These are phyloP conservation scores for Aspergillus sparsus DNA, from an alignment of 495 filamentous ascomycete species.

Conservation along the genomic window DNA sequence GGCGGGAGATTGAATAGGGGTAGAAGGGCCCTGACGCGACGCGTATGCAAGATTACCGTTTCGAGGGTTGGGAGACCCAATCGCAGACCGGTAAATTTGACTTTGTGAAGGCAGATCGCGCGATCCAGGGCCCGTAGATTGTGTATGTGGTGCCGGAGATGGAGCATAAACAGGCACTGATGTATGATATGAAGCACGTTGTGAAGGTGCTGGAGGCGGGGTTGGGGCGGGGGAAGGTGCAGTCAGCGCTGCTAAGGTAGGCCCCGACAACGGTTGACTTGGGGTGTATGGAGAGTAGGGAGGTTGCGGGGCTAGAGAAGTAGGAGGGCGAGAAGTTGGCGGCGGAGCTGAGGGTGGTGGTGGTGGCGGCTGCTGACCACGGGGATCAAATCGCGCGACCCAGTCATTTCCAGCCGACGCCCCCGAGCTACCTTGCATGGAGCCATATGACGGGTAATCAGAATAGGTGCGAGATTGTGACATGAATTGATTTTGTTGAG, in stretches of 20 bases:
- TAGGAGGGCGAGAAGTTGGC: conserved; percentile 27
- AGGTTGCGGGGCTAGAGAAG: conserved; percentile 31
- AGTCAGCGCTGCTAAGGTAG: conserved; percentile 30
- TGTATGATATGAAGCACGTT: conserved; percentile 38
- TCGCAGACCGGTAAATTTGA: conserved; percentile 33
- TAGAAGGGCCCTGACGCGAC: conserved; percentile 37
- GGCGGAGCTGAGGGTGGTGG: conserved; percentile 30
- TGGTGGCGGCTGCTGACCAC: conserved; percentile 38
- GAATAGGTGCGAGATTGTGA: conserved; percentile 36
- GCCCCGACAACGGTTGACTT: conserved; percentile 29
- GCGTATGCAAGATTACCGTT: conserved; percentile 34
- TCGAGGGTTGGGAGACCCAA: conserved; percentile 39
- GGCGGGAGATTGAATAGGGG: conserved; percentile 37
- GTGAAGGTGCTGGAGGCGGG: conserved; percentile 39
- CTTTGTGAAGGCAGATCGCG: conserved; percentile 38
- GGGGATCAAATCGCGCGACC: conserved; percentile 50
- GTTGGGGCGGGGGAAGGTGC: conserved; percentile 45
- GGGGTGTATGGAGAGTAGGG: conserved; percentile 36
- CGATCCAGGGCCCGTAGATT: conserved; percentile 26
- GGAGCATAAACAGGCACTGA: conserved; percentile 30
- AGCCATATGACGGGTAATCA: conserved; percentile 39
- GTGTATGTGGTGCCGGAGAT: conserved; percentile 32
- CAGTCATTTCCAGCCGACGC: conserved; percentile 44
- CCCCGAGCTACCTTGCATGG: conserved; percentile 28
- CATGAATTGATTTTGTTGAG: conserved; percentile 35